Conservation (phyloP, 2,329 filamentous ascomycete species). For the Fusarium oligoseptatum region DNA sequence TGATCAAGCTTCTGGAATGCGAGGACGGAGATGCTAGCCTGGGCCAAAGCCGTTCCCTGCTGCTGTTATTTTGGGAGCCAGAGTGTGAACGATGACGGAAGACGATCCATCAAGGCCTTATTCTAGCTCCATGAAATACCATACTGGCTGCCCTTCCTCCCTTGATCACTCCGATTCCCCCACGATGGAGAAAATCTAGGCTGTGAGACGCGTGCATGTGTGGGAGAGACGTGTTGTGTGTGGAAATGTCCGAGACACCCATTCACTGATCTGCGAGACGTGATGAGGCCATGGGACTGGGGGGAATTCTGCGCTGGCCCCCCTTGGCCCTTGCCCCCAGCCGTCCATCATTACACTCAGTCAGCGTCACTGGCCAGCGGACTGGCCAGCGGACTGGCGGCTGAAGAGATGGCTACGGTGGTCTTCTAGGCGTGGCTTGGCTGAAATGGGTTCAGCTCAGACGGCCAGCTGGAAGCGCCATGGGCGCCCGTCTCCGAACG, state of each 20-base stretch:
- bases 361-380: slow-evolving; percentile 5
- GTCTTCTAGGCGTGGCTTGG: slow-evolving; percentile 20
- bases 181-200: slow-evolving; percentile 19
- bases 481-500: slow-evolving; percentile 16
- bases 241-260: slow-evolving; percentile 39
- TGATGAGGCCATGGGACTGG: slow-evolving; percentile 17
- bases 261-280: slow-evolving; percentile 30
- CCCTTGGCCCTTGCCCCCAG: slow-evolving; percentile 20
- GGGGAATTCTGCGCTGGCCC: slow-evolving; percentile 12
- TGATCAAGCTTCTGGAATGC: slow-evolving; percentile 44
- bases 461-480: slow-evolving; percentile 22
- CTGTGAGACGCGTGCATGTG: slow-evolving; percentile 6
- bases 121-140: slow-evolving; percentile 9
- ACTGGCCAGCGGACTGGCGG: slow-evolving; percentile 11
- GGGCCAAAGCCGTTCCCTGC: slow-evolving; percentile 14
- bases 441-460: slow-evolving; percentile 4
- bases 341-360: slow-evolving; percentile 27
- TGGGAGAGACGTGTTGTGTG: slow-evolving; percentile 6
- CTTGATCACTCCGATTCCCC: slow-evolving; percentile 14
- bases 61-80: slow-evolving; percentile 35
- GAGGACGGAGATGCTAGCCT: slow-evolving; percentile 32
- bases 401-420: slow-evolving; percentile 25
- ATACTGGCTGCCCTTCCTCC: not conserved
- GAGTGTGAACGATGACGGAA: slow-evolving; percentile 14
- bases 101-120: slow-evolving; percentile 7